Percentiles rank a stretch among this genome's conserved stretches.
Evolutionary conservation across 2,329 filamentous ascomycete species (phyloP).

Genomic region (Simplicillium aogashimaense): DNA sequence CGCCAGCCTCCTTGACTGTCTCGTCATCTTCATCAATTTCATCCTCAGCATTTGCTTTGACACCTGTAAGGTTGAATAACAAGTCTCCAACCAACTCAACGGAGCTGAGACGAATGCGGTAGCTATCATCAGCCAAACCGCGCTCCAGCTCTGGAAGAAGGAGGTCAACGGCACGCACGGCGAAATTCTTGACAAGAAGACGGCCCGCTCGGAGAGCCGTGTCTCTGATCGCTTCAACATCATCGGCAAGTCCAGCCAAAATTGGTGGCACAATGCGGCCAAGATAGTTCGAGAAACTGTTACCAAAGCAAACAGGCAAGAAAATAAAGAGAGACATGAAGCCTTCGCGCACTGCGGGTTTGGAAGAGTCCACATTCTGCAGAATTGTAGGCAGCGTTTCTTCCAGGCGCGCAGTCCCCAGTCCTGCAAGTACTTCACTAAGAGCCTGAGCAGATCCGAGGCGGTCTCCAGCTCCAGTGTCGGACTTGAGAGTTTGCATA

Average conservation of each 20-base stretch:
- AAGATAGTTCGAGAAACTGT: constrained; percentile 94
- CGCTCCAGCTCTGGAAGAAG: constrained; percentile 90
- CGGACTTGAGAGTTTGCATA: constrained; percentile 95
- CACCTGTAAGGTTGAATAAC: constrained; percentile 94
- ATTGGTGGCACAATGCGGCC: constrained; percentile 94
- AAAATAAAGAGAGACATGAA: constrained; percentile 99
- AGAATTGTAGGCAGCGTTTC: constrained; percentile 94
- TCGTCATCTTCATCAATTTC: constrained; percentile 67
- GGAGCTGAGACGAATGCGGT: constrained; percentile 95
- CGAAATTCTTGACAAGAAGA: constrained; percentile 96
- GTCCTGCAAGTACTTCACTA: constrained; percentile 87
- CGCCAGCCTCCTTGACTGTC: constrained; percentile 72
- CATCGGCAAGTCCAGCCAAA: constrained; percentile 85
- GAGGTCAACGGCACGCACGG: constrained; percentile 86
- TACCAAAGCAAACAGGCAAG: constrained; percentile 96
- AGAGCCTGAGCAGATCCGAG: constrained; percentile 94
- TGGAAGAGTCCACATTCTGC: constrained; percentile 88
- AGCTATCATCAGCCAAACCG: constrained; percentile 92
- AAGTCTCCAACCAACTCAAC: constrained; percentile 95
- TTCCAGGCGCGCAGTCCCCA: constrained; percentile 85
- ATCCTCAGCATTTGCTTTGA: constrained; percentile 66
- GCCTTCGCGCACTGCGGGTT: constrained; percentile 84
- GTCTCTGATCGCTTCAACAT: constrained; percentile 91
- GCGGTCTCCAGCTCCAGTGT: constrained; percentile 91
- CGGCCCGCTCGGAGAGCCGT: constrained; percentile 91